Evolutionary conservation across 2,329 filamentous ascomycete species (phyloP).

Genomic region (Colletotrichum spaethianum): DNA sequence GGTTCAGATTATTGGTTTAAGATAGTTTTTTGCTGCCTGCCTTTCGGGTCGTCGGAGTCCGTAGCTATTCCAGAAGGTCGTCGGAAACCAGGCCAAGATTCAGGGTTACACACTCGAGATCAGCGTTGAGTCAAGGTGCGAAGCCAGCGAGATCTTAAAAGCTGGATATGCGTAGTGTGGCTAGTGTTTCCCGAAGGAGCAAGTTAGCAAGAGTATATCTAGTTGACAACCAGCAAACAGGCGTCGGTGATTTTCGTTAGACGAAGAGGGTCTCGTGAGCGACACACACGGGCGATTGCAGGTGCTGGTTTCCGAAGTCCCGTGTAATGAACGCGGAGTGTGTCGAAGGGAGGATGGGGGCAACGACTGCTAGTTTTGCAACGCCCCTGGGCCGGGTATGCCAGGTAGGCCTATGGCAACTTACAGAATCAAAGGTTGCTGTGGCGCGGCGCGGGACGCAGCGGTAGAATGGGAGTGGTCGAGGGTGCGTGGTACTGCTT

Average conservation of each 20-base stretch:
- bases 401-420: conserved; percentile 26
- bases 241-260: conserved; percentile 24
- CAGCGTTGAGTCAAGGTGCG: neutral
- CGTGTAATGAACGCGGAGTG: conserved; percentile 19
- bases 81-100: neutral
- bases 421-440: conserved; percentile 24
- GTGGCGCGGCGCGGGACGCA: conserved; percentile 20
- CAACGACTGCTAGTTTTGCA: conserved; percentile 21
- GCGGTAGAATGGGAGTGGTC: conserved; percentile 26
- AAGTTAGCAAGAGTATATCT: conserved; percentile 41
- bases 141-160: neutral
- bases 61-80: neutral
- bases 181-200: conserved; percentile 17
- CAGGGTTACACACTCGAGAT: conserved; percentile 26
- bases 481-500: conserved; percentile 21
- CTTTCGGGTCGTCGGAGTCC: neutral
- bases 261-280: conserved; percentile 37
- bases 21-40: neutral
- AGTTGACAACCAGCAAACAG: conserved; percentile 29
- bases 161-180: neutral
- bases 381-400: neutral
- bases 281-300: conserved; percentile 36
- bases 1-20: neutral
- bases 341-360: neutral
- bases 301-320: conserved; percentile 22